Base-by-base conservation (phyloP, 805 yeast species). In the Ogataea paraovalis region DNA sequence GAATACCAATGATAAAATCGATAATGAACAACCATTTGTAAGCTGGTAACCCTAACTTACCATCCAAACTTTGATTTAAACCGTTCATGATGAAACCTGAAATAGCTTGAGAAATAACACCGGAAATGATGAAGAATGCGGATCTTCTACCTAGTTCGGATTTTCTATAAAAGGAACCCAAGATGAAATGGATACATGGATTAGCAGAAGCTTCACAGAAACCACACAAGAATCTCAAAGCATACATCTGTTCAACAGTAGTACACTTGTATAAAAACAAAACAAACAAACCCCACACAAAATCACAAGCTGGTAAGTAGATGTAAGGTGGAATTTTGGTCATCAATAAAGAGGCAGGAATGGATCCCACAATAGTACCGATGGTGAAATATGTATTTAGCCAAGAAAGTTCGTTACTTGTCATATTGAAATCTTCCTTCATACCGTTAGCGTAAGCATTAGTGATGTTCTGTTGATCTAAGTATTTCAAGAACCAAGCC, bases 1-100 rank as follows among this genome's bases (percentile, higher is more conserved):
- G 79, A 23, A 83, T 57, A 4, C 85, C 78, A 42, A 85, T 73
- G 42, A 78, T 57, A 12, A 83, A 83, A 60, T 83, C 87, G 51
- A 85, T 72, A 41, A 85, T 78, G 57, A 81, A 84, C 60, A 81
- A 78, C 89, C 89, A 85, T 68, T 82, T 72, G 89, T 89, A 85
- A 12, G 87, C 81, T 8, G 73, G 72, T 12, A 78, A 65, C 0
- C 87, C 87, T 41, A 62, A 58, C 10, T 60, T 67, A 27, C 84
- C 87, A 45, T 72, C 65, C 53, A 84, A 59, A 36, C 64, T 54
- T 20, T 70, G 56, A 47, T 67, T 74, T 25, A 82, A 72, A 10
- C 82, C 77, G 16, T 83, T 78, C 55, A 82, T 83, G 37, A 84
- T 67, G 50, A 80, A 75, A 39, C 87, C 85, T 1, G 85, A 73